Evolutionary conservation across 2,329 filamentous ascomycete genomes (phyloP).

Genomic region (Cadophora luteo-olivacea): DNA sequence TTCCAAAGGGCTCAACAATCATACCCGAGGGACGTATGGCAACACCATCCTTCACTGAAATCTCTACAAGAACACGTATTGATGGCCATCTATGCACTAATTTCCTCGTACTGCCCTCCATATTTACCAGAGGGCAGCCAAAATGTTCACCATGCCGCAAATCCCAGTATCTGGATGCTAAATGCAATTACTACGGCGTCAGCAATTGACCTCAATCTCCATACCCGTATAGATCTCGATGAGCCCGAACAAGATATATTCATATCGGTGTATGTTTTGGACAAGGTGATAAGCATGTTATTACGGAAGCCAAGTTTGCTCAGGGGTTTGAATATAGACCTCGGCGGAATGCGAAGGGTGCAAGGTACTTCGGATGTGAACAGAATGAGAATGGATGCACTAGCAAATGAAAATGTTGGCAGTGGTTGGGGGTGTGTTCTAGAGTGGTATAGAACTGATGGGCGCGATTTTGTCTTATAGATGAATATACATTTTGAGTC

Average conservation of each 20-base stretch:
- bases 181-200: slow-evolving; percentile 15
- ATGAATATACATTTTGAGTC: not conserved
- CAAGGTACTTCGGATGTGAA: not conserved
- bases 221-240: not conserved
- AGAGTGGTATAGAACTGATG: slow-evolving; percentile 12
- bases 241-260: not conserved
- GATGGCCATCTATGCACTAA: slow-evolving; percentile 1
- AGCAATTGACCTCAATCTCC: slow-evolving; percentile 13
- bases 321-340: slow-evolving; percentile 2
- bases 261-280: slow-evolving; percentile 6
- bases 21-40: slow-evolving; percentile 1
- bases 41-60: not conserved
- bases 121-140: not conserved
- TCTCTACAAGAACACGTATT: not conserved
- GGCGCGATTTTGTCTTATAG: not conserved
- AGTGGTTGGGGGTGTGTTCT: slow-evolving; percentile 14
- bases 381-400: slow-evolving; percentile 1
- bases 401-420: not conserved
- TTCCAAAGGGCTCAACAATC: slow-evolving; percentile 6
- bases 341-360: slow-evolving; percentile 3
- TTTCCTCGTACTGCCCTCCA: not conserved
- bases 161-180: slow-evolving; percentile 14
- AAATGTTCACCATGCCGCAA: not conserved
- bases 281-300: not conserved
- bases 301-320: slow-evolving; percentile 3